Percentiles rank a stretch among this genome's conserved stretches.
Conservation (phyloP, 108 stramenopile species). For the Asterionellopsis glacialis region DNA sequence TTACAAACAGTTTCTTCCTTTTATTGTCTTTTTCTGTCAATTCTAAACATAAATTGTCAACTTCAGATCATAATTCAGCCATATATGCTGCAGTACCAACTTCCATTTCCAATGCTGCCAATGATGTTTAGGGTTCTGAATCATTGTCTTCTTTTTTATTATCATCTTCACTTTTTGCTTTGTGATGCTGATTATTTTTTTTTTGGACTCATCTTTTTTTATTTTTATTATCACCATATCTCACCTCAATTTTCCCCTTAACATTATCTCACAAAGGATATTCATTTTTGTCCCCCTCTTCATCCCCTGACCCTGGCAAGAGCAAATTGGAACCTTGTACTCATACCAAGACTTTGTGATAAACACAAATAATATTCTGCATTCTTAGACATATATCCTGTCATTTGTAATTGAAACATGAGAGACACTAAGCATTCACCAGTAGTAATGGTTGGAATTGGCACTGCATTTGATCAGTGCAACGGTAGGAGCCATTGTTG, state of each 20-base stretch:
- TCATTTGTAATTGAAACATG: slow-evolving; percentile 97
- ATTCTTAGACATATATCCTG: slow-evolving; percentile 97
- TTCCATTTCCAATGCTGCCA: slow-evolving; percentile 67
- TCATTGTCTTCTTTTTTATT: slow-evolving; percentile 15
- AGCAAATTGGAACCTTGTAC: slow-evolving; percentile 7
- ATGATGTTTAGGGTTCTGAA: slow-evolving; percentile 2
- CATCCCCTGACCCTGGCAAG: slow-evolving; percentile 22
- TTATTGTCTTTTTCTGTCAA: slow-evolving; percentile 43
- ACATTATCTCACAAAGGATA: slow-evolving; percentile 41
- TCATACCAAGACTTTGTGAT: slow-evolving; percentile 53
- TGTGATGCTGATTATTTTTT: not conserved
- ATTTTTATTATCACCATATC: slow-evolving; percentile 28
- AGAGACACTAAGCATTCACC: slow-evolving; percentile 87
- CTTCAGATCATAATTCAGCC: slow-evolving; percentile 83
- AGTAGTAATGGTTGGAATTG: slow-evolving; percentile 65
- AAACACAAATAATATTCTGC: slow-evolving; percentile 88
- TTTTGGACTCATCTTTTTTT: slow-evolving; percentile 2
- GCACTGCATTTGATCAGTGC: too few species aligned
- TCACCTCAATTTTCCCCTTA: slow-evolving; percentile 67
- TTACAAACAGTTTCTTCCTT: slow-evolving; percentile 80
- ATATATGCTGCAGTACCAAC: slow-evolving; percentile 93
- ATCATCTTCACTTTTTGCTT: too few species aligned
- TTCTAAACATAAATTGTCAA: slow-evolving; percentile 63
- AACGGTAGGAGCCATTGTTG: too few species aligned
- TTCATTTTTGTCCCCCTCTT: slow-evolving; percentile 27